phyloP scores from a whole-genome alignment of 129 eudicot genomes.

The Mikania micrantha region DNA sequence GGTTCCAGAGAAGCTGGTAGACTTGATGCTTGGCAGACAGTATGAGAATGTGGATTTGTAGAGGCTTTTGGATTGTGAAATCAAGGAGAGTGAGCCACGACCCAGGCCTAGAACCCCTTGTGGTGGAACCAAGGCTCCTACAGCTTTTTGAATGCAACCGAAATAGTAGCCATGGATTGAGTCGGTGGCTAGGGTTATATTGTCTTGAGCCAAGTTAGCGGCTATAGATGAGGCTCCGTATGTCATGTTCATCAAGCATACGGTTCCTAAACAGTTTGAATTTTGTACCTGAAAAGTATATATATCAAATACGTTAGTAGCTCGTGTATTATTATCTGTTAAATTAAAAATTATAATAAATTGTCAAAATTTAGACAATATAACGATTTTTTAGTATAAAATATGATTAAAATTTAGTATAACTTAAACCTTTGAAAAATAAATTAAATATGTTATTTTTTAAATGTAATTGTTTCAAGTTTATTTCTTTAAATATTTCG shows the following conservation, averaged over 20 bases:
- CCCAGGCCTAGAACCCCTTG: constrained; percentile 88
- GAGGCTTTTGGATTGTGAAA: constrained; percentile 58
- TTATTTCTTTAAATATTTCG: too few relatives aligned
- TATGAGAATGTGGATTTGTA: constrained; percentile 77
- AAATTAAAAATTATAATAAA: too few relatives aligned
- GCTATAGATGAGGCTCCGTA: constrained; percentile 63
- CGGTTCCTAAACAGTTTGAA: constrained; percentile 43
- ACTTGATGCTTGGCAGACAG: constrained; percentile 75
- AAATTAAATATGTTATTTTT: too few relatives aligned
- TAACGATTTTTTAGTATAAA: too few relatives aligned
- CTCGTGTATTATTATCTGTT: too few relatives aligned
- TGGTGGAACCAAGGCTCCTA: constrained; percentile 59
- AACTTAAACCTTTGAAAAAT: too few relatives aligned
- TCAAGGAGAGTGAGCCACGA: constrained; percentile 65
- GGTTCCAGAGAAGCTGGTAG: constrained; percentile 61
- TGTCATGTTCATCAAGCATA: constrained; percentile 66
- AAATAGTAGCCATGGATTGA: constrained; percentile 47
- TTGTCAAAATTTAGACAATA: too few relatives aligned
- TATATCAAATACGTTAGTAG: too few relatives aligned
- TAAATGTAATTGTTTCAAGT: too few relatives aligned
- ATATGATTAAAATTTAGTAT: too few relatives aligned
- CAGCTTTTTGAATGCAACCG: constrained; percentile 54
- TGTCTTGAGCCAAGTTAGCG: constrained; percentile 67
- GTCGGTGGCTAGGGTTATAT: constrained; percentile 60
- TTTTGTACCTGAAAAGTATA: constrained; percentile 47